phyloP scores from a whole-genome alignment of 805 yeast species.

The Yamadazyma endophytica region DNA sequence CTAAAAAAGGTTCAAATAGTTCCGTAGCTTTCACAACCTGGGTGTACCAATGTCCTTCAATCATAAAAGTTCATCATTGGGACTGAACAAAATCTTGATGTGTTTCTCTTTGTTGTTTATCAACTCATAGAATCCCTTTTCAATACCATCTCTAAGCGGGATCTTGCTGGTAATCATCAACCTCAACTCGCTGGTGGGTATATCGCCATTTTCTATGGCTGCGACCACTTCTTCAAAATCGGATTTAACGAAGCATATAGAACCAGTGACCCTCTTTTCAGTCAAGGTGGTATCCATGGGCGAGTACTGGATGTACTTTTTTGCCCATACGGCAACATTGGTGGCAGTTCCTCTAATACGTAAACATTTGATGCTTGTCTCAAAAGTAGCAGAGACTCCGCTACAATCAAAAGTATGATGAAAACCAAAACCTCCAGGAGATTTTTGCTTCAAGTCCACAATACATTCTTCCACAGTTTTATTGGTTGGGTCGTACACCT shows the following conservation, averaged over 20 bases:
- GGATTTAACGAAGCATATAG: constrained; percentile 54
- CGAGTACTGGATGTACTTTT: constrained; percentile 41
- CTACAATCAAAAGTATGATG: constrained; percentile 52
- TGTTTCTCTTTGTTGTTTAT: constrained; percentile 50
- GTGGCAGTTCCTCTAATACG: constrained; percentile 55
- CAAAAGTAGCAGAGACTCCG: constrained; percentile 51
- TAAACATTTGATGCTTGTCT: constrained; percentile 46
- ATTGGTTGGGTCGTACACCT: constrained; percentile 45
- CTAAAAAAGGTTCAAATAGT: too few relatives aligned
- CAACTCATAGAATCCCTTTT: constrained; percentile 50
- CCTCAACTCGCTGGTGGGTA: constrained; percentile 40
- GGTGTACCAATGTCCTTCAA: too few relatives aligned
- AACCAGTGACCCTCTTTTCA: constrained; percentile 55
- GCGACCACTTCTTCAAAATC: constrained; percentile 56
- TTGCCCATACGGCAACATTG: constrained; percentile 65
- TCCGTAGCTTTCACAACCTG: too few relatives aligned
- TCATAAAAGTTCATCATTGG: too few relatives aligned
- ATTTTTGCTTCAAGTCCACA: constrained; percentile 29
- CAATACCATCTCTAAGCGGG: constrained; percentile 46
- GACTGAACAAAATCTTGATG: constrained; percentile 51
- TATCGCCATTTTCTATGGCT: constrained; percentile 45
- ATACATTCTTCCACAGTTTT: constrained; percentile 32
- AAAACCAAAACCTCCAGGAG: constrained; percentile 44
- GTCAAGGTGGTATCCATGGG: constrained; percentile 55
- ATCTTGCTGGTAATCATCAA: constrained; percentile 53